Conservation (phyloP, 1,284 basidiomycete genomes). For the Ceratobasidium sp. region DNA sequence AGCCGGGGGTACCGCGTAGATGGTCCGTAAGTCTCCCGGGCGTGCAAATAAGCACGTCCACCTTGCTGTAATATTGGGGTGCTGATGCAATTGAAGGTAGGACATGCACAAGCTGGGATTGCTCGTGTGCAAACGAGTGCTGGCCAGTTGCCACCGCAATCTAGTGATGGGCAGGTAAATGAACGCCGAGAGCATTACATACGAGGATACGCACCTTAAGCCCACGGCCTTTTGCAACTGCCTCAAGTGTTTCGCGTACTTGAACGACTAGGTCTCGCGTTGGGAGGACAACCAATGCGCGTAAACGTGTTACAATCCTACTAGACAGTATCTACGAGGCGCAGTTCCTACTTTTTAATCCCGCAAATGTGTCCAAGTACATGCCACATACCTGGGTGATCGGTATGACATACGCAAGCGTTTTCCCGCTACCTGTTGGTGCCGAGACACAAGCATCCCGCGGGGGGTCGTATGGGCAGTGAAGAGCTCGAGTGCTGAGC, state of each 20-base stretch:
- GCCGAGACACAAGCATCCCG: constrained; percentile 96
- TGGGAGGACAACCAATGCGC: constrained; percentile 94
- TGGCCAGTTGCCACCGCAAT: constrained; percentile 86
- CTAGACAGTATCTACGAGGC: constrained; percentile 72
- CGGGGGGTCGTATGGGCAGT: constrained; percentile 77
- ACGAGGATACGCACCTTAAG: constrained; percentile 72
- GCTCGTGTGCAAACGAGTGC: constrained; percentile 87
- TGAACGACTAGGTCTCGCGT: constrained; percentile 96
- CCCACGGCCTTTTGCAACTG: constrained; percentile 85
- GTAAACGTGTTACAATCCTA: constrained; percentile 82
- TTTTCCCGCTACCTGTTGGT: constrained; percentile 98
- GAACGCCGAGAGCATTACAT: constrained; percentile 28
- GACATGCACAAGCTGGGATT: constrained; percentile 70
- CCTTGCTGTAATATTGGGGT: constrained; percentile 71
- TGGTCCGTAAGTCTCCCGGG: constrained; percentile 97
- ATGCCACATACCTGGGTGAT: constrained; percentile 80
- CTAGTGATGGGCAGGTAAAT: constrained; percentile 58
- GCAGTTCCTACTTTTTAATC: not conserved
- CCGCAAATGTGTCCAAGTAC: not conserved
- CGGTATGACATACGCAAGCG: constrained; percentile 92
- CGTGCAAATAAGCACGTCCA: constrained; percentile 96
- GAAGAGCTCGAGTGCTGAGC: constrained; percentile 67
- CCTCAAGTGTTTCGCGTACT: constrained; percentile 92
- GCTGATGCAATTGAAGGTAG: constrained; percentile 5
- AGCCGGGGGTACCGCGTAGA: constrained; percentile 86